Conservation (phyloP, 2,329 filamentous ascomycete genomes). For the Myrmaecium sp. region DNA sequence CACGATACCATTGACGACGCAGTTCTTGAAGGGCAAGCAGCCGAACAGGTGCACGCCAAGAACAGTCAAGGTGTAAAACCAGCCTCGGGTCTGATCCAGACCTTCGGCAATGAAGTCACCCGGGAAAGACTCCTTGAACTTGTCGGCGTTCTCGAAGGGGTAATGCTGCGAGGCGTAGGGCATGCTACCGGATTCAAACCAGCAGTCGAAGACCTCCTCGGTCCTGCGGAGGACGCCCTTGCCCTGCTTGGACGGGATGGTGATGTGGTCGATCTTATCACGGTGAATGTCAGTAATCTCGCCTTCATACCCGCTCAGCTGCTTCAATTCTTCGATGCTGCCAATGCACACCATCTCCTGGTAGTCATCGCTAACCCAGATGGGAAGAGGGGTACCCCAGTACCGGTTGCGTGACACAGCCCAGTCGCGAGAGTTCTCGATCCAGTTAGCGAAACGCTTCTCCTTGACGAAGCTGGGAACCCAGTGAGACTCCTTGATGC, state of each 20-base stretch:
- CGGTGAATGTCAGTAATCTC: slow-evolving; percentile 77
- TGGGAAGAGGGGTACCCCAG: slow-evolving; percentile 83
- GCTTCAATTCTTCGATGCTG: slow-evolving; percentile 66
- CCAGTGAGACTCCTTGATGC: slow-evolving; percentile 82
- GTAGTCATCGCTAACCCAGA: slow-evolving; percentile 82
- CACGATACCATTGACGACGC: slow-evolving; percentile 90
- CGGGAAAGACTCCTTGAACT: slow-evolving; percentile 67
- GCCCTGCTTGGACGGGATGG: slow-evolving; percentile 76
- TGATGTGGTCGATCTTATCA: slow-evolving; percentile 86
- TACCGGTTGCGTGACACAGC: slow-evolving; percentile 88
- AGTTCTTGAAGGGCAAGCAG: slow-evolving; percentile 78
- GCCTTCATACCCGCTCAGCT: slow-evolving; percentile 72
- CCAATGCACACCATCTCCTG: slow-evolving; percentile 78
- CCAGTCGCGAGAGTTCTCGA: slow-evolving; percentile 82
- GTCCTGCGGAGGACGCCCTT: slow-evolving; percentile 69
- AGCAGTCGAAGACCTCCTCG: slow-evolving; percentile 88
- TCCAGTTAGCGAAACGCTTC: slow-evolving; percentile 81
- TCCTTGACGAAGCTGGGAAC: slow-evolving; percentile 84
- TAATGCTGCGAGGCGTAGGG: slow-evolving; percentile 84
- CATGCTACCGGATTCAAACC: slow-evolving; percentile 95
- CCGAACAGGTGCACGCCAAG: slow-evolving; percentile 79
- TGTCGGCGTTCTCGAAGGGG: slow-evolving; percentile 74
- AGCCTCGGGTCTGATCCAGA: slow-evolving; percentile 83
- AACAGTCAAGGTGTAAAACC: slow-evolving; percentile 90
- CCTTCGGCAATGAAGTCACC: slow-evolving; percentile 92